phyloP scores from a whole-genome alignment of 2,329 filamentous ascomycete genomes.

The Myriangium duriaei region DNA sequence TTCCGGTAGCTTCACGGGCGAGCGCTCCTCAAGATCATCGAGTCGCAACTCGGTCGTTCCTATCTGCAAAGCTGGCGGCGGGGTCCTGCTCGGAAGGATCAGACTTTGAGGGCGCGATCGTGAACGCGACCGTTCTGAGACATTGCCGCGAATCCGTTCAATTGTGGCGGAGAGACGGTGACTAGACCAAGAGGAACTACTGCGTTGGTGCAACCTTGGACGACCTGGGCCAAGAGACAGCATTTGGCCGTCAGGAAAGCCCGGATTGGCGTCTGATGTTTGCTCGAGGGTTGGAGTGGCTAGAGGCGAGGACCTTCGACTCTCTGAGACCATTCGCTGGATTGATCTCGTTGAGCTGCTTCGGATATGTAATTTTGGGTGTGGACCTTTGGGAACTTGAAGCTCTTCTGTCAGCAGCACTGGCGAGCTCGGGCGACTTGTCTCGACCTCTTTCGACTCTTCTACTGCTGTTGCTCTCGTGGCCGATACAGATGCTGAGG shows the following conservation, averaged over 20 bases:
- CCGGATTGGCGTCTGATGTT: not conserved
- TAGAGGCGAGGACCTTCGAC: not conserved
- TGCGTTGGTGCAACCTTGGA: constrained; percentile 1
- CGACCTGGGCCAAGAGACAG: not conserved
- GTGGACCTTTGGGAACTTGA: not conserved
- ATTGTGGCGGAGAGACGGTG: constrained; percentile 1
- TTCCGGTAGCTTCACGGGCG: not conserved
- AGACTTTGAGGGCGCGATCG: constrained; percentile 5
- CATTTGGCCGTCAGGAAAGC: not conserved
- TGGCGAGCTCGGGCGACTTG: no score
- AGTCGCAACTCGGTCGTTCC: not conserved
- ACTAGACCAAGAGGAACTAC: constrained; percentile 4
- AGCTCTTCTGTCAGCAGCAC: not conserved
- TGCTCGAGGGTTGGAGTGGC: not conserved
- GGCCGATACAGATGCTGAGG: no score
- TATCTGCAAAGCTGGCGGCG: constrained; percentile 4
- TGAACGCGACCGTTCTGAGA: constrained; percentile 2
- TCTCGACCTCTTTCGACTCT: no score
- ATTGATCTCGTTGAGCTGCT: not conserved
- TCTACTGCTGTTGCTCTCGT: no score
- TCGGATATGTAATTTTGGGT: not conserved
- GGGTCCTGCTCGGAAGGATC: constrained; percentile 5
- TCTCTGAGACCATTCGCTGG: not conserved
- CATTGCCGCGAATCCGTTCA: constrained; percentile 2
- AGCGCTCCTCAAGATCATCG: constrained; percentile 1